Evolutionary conservation across 2,329 filamentous ascomycete species (phyloP).

Genomic region (Diplocarpon mali): DNA sequence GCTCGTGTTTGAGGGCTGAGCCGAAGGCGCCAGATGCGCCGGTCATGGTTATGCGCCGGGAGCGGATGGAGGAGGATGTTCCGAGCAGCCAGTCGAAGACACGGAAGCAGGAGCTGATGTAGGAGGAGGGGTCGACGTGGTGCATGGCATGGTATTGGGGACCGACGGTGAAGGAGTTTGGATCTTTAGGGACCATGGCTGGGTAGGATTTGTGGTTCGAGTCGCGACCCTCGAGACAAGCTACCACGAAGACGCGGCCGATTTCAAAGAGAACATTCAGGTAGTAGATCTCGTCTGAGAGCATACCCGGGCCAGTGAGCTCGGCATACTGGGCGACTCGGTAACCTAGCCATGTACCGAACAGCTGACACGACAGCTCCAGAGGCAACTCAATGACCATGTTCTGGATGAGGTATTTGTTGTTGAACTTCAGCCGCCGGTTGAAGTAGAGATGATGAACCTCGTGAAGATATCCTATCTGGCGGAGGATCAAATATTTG

Average conservation of each 20-base stretch:
- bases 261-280: slow-evolving; percentile 6
- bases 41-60: slow-evolving; percentile 8
- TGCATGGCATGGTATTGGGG: slow-evolving; percentile 14
- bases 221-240: slow-evolving; percentile 7
- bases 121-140: slow-evolving; percentile 11
- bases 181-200: slow-evolving; percentile 11
- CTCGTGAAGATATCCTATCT: slow-evolving; percentile 11
- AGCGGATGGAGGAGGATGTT: slow-evolving; percentile 3
- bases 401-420: slow-evolving; percentile 9
- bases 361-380: slow-evolving; percentile 9
- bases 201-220: slow-evolving; percentile 11
- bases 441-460: slow-evolving; percentile 15
- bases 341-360: slow-evolving; percentile 11
- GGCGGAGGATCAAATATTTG: slow-evolving; percentile 5
- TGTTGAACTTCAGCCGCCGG: slow-evolving; percentile 12
- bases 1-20: slow-evolving; percentile 4
- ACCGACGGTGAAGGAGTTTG: slow-evolving; percentile 10
- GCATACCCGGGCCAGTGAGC: not conserved
- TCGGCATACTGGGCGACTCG: not conserved
- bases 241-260: slow-evolving; percentile 8
- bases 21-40: slow-evolving; percentile 3
- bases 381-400: slow-evolving; percentile 9
- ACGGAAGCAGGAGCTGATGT: slow-evolving; percentile 11
- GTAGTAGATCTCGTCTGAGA: slow-evolving; percentile 5
- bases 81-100: slow-evolving; percentile 13